These are phyloP conservation scores for Escovopsis sp. DNA, from an alignment of 2,329 filamentous ascomycete species.

Conservation along the genomic window DNA sequence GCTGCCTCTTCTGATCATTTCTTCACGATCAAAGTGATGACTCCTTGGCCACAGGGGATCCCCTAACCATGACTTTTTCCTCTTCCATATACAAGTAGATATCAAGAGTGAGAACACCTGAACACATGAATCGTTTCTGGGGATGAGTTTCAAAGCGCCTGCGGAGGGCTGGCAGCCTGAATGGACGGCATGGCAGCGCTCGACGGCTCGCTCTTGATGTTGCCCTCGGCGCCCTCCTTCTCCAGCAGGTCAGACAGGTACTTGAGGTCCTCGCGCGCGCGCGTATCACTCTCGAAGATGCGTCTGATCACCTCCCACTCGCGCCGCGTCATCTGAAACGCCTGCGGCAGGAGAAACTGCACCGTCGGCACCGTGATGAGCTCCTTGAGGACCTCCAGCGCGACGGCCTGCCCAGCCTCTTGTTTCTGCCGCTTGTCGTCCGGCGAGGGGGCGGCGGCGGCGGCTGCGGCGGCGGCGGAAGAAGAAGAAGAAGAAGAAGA, in stretches of 20 bases:
- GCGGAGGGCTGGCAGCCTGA: background rate
- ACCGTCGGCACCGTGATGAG: slow-evolving; percentile 50
- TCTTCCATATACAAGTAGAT: too few relatives aligned
- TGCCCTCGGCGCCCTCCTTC: slow-evolving; percentile 22
- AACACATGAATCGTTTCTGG: too few relatives aligned
- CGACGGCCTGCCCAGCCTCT: slow-evolving; percentile 38
- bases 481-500: slow-evolving; percentile 5
- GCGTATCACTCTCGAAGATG: slow-evolving; percentile 50
- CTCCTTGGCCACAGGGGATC: too few relatives aligned
- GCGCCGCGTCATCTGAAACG: slow-evolving; percentile 48
- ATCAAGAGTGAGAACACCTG: too few relatives aligned
- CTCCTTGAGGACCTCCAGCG: slow-evolving; percentile 47
- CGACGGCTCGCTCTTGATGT: background rate
- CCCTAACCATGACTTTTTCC: too few relatives aligned
- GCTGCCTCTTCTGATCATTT: too few relatives aligned
- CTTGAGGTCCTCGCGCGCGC: slow-evolving; percentile 45
- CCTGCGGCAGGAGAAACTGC: slow-evolving; percentile 53
- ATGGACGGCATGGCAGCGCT: background rate
- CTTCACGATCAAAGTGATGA: too few relatives aligned
- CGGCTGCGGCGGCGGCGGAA: background rate
- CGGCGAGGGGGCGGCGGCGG: slow-evolving; percentile 4
- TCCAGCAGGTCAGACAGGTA: slow-evolving; percentile 41
- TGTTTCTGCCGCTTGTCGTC: slow-evolving; percentile 25
- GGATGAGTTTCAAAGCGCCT: too few relatives aligned
- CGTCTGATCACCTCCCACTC: slow-evolving; percentile 61